Evolutionary conservation across 1,284 basidiomycete genomes (phyloP), one percentile per base, ranked within the genome.

Genomic region (Microstroma glucosiphilum): DNA sequence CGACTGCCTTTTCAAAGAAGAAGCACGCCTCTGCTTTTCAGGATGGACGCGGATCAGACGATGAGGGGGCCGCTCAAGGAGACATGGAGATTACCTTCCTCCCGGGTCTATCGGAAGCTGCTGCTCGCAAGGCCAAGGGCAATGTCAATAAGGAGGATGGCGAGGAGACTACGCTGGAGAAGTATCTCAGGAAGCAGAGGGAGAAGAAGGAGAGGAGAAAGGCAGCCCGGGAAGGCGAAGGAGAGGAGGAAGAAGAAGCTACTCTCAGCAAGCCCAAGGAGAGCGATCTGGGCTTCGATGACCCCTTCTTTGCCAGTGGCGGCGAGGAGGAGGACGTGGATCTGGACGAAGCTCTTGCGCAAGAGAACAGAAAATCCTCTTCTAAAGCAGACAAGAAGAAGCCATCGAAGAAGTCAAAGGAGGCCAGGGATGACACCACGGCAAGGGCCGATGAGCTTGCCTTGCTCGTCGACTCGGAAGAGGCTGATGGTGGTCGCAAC

Each of bases 291-390:
- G 67, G 65, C 21, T 77, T 74, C 42, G 70, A 11, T 86, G 92
- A 58, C 86, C 91, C 49, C 82, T 84, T 13, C 82, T 96, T 58
- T 62, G 68, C 65, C 61, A 58, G 57, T 37, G 53, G 63, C 49
- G 51, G 51, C 51, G 51, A 54, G 51, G 46, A 48, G 46, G 62
- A 71, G 55, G 55, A 72, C 17, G 61, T 60, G 63, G 77, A 79
- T 70, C 65, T 73, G 66, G 72, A 78, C 59, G 62, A 70, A 54
- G 72, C 73, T 56, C 67, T 79, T 54, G 67, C 62, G 51, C 73
- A 68, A 11, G 85, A 86, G 60, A 87, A 89, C 73, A 90, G 94
- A 77, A 88, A 96, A 41, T 91, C 93, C 6, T 15, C 25, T 17
- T 23, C 48, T 12, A 63, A 61, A 54, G 58, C 65, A 42, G 56